phyloP scores from a whole-genome alignment of 78 protist genomes.

The Carpediemonas membranifera region DNA sequence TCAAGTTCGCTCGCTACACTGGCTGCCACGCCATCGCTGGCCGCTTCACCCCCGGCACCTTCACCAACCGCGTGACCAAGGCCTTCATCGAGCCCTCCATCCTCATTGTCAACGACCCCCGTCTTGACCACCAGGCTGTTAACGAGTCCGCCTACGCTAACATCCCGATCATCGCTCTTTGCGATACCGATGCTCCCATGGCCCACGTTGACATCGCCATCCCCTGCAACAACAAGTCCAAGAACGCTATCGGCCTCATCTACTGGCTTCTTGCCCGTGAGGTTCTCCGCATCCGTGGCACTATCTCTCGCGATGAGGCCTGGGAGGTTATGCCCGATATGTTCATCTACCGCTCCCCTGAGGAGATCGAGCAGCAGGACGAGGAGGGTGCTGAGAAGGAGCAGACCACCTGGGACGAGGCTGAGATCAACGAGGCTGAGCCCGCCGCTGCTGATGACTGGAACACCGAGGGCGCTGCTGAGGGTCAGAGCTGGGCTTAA shows the following conservation, averaged over 20 bases:
- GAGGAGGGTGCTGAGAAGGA: not conserved
- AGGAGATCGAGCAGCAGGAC: constrained; percentile 54
- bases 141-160: constrained; percentile 87
- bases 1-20: constrained; percentile 91
- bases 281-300: constrained; percentile 88
- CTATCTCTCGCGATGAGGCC: constrained; percentile 63
- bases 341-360: constrained; percentile 85
- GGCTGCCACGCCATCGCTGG: constrained; percentile 83
- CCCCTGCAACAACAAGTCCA: constrained; percentile 96
- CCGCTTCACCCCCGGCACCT: constrained; percentile 98
- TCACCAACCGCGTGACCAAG: constrained; percentile 93
- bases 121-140: constrained; percentile 84
- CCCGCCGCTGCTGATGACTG: not conserved
- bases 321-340: constrained; percentile 92
- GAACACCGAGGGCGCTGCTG: not conserved
- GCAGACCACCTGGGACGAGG: not conserved
- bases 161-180: constrained; percentile 95
- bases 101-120: constrained; percentile 92
- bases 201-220: constrained; percentile 68
- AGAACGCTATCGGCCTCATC: constrained; percentile 79
- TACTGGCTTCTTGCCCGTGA: constrained; percentile 98
- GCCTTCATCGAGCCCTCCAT: constrained; percentile 95
- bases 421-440: not conserved
- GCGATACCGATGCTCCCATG: constrained; percentile 85
- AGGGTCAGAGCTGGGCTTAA: not conserved